Evolutionary conservation across 179 eudicot genomes (phyloP), one percentile per base, ranked within the genome.

Genomic region (Spergularia azorica): DNA sequence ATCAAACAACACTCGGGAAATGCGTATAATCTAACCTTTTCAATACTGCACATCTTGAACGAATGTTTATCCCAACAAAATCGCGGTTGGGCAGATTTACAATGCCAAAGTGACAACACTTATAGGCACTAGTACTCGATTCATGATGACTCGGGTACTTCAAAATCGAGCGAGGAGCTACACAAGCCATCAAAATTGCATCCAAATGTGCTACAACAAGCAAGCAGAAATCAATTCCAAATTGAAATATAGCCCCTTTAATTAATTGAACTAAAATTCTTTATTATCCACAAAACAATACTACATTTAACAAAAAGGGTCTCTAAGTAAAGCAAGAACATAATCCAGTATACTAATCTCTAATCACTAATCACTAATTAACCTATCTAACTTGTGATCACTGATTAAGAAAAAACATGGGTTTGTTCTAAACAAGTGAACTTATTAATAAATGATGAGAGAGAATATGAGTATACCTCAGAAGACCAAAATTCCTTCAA

Each of bases 1-100:
- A 3, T 16, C 61, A 32, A 32, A 52, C 50, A 70, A 26, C 11
- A 52, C 62, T 7, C 17, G 2, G 10, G 0, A 63, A 63, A 69
- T 20, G 73, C 15, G 63, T 55, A 20, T 65, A 54, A 17, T 54
- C 71, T 72, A 67, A 83, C 85, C 85, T 79, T 76, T 79, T 83
- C 67, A 54, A 11, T 0, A 67, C 21, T 16, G 41, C 14, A 39
- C 72, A 66, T 43, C 41, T 52, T 41, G 71, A 21, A 36, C 67
- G 56, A 7, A 10, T 26, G 50, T 57, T 66, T 72, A 38, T 43
- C 48, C 66, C 17, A 3, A 67, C 15, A 39, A 72, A 72, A 21
- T 63, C 10, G 7, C 15, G 67, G n/a, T 55, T 60, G 43, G 21
- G 56, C 43, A 48, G 16, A 57, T 43, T 15, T 32, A 67, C 38